These are phyloP conservation scores for Dioscorea alata DNA, from an alignment of 106 monocot genomes.

Conservation along the genomic window DNA sequence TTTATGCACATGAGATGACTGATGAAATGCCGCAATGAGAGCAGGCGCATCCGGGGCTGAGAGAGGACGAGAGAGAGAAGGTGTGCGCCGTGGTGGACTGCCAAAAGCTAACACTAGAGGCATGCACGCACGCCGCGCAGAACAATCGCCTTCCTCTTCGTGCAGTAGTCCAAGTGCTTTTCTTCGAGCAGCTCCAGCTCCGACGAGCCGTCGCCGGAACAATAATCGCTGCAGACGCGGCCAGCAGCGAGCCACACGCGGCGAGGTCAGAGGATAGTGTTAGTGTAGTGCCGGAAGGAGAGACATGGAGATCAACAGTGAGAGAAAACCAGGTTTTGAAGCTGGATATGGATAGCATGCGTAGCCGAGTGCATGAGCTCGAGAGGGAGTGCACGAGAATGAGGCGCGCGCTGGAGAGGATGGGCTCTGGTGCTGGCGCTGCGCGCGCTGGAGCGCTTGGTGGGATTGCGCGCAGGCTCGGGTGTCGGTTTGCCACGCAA, in stretches of 20 bases:
- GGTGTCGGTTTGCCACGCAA: constrained; percentile 80
- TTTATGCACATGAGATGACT: no score
- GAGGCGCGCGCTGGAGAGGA: constrained; percentile 73
- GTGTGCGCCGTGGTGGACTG: constrained; percentile 73
- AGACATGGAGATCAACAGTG: constrained; percentile 36
- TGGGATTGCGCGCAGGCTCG: constrained; percentile 36
- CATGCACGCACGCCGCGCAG: constrained; percentile 98
- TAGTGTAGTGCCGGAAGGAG: constrained; percentile 5
- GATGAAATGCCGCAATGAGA: no score
- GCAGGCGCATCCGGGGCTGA: constrained; percentile 69
- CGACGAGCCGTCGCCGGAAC: constrained; percentile 77
- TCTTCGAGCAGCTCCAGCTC: constrained; percentile 99
- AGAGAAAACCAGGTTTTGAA: constrained; percentile 69
- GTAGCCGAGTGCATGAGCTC: constrained; percentile 72
- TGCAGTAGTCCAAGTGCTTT: constrained; percentile 86
- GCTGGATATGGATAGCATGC: constrained; percentile 95
- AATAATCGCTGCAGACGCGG: constrained; percentile 20
- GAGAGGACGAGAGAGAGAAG: constrained; percentile 68
- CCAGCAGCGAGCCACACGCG: neutral
- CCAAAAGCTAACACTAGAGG: constrained; percentile 91
- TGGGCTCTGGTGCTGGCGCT: constrained; percentile 19
- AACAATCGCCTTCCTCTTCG: constrained; percentile 90
- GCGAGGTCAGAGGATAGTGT: neutral
- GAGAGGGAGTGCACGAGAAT: constrained; percentile 80
- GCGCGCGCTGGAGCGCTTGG: neutral